A percentile compares a stretch with the other conserved stretches of the same genome.
These are phyloP conservation scores for Globisporangium rhizosaccharum DNA, from an alignment of 352 stramenopile genomes.

Conservation along the genomic window DNA sequence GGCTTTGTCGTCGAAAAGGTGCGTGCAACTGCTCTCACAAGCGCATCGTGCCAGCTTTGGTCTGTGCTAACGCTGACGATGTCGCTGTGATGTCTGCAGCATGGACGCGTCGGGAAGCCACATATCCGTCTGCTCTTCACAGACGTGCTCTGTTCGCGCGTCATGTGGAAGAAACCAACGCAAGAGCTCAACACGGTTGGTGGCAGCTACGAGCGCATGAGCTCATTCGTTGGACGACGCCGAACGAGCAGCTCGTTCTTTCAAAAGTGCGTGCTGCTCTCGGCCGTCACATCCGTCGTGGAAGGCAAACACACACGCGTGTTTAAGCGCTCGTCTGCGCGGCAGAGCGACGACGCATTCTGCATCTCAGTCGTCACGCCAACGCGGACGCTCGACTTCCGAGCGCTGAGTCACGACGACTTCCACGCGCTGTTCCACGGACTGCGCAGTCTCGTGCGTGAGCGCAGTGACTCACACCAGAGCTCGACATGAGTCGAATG, in stretches of 20 bases:
- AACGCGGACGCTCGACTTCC: constrained; percentile 38
- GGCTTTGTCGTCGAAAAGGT: constrained; percentile 48
- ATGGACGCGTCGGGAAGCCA: constrained; percentile 32
- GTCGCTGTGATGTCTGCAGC: constrained; percentile 13
- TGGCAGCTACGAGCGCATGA: constrained; percentile 5
- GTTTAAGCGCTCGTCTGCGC: constrained; percentile 25
- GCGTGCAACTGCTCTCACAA: background rate
- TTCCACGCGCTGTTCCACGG: constrained; percentile 29
- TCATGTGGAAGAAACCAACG: constrained; percentile 38
- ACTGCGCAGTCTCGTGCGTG: constrained; percentile 22
- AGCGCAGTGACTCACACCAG: constrained; percentile 5
- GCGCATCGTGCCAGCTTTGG: background rate
- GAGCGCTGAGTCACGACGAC: constrained; percentile 22
- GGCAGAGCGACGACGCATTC: constrained; percentile 17
- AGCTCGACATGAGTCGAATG: constrained; percentile 1
- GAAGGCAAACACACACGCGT: constrained; percentile 34
- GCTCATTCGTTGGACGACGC: background rate
- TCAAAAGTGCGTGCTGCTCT: constrained; percentile 25
- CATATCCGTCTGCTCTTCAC: constrained; percentile 34
- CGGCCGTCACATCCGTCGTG: constrained; percentile 28
- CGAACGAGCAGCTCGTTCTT: constrained; percentile 17
- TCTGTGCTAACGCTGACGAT: background rate
- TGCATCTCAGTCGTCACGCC: constrained; percentile 38
- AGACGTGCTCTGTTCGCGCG: constrained; percentile 22
- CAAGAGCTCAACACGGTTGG: background rate